Percentiles rank a stretch among this genome's conserved stretches.
These are phyloP conservation scores for Allantophomopsis lycopodina DNA, from an alignment of 2,329 filamentous ascomycete species.

Conservation along the genomic window DNA sequence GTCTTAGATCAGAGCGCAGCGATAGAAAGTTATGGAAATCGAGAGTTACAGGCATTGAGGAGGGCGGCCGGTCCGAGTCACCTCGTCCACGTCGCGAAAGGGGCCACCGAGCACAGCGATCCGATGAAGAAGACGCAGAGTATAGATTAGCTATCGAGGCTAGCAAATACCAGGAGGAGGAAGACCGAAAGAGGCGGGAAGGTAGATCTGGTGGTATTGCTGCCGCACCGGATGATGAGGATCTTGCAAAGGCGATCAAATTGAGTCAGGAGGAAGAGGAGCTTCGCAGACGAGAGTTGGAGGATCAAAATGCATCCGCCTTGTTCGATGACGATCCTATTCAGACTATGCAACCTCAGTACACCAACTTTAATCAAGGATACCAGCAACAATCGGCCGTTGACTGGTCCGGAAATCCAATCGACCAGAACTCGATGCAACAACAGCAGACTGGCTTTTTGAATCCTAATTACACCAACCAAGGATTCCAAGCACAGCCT, in stretches of 20 bases:
- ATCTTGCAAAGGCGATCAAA: conserved; percentile 87
- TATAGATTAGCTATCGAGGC: conserved; percentile 85
- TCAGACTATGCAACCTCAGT: conserved; percentile 49
- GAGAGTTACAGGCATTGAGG: conserved; percentile 84
- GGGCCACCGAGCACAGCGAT: conserved; percentile 32
- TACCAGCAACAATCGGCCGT: conserved; percentile 95
- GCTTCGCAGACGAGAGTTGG: conserved; percentile 70
- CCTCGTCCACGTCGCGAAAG: conserved; percentile 29
- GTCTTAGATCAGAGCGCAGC: conserved; percentile 75
- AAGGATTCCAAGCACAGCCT: conserved; percentile 29
- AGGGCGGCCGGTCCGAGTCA: conserved; percentile 41
- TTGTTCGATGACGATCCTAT: conserved; percentile 74
- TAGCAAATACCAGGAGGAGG: conserved; percentile 89
- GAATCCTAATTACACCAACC: conserved; percentile 39
- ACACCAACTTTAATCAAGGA: conserved; percentile 87
- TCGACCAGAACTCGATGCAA: conserved; percentile 58
- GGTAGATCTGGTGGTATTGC: conserved; percentile 29
- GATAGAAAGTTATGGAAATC: conserved; percentile 96
- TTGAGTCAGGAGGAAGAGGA: conserved; percentile 94
- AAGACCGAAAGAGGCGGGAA: conserved; percentile 66
- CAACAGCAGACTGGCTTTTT: conserved; percentile 72
- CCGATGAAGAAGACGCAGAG: conserved; percentile 79
- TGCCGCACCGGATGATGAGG: conserved; percentile 57
- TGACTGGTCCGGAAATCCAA: conserved; percentile 93
- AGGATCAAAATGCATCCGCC: conserved; percentile 70